Conservation (phyloP, 1,284 basidiomycete genomes). For the Lentinus polychrous region DNA sequence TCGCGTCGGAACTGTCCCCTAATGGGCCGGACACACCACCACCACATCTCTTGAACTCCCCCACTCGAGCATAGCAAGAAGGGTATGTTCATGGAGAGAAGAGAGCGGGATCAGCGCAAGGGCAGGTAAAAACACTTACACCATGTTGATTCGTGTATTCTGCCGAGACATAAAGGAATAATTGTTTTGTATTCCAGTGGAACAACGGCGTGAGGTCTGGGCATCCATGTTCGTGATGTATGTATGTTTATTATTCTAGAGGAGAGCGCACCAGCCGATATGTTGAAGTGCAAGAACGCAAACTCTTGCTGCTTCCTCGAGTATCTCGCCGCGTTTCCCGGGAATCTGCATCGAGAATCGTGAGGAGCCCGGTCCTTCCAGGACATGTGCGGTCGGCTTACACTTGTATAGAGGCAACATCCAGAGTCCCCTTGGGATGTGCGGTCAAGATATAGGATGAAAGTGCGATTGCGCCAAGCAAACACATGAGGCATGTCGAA, state of each 20-base stretch:
- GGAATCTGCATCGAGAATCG: constrained; percentile 32
- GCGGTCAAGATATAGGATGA: constrained; percentile 62
- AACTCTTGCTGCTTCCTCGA: constrained; percentile 58
- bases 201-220: constrained; percentile 77
- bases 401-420: constrained; percentile 24
- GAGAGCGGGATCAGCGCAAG: too few species aligned
- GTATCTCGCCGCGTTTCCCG: constrained; percentile 49
- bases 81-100: too few species aligned
- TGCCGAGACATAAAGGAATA: constrained; percentile 80
- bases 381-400: constrained; percentile 12
- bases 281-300: constrained; percentile 72
- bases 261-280: constrained; percentile 56
- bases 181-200: constrained; percentile 92
- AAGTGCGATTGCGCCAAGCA: constrained; percentile 70
- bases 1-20: too few species aligned
- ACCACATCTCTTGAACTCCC: too few species aligned
- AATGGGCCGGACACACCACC: too few species aligned
- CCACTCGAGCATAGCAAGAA: too few species aligned
- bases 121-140: constrained; percentile 35
- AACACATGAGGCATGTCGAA: constrained; percentile 71
- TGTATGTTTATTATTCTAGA: constrained; percentile 3
- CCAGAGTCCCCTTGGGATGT: constrained; percentile 48
- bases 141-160: constrained; percentile 71
- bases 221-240: not conserved
- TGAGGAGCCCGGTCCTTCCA: not conserved